Conservation (phyloP, 805 yeast genomes). For the Hanseniaspora jakobsenii region DNA sequence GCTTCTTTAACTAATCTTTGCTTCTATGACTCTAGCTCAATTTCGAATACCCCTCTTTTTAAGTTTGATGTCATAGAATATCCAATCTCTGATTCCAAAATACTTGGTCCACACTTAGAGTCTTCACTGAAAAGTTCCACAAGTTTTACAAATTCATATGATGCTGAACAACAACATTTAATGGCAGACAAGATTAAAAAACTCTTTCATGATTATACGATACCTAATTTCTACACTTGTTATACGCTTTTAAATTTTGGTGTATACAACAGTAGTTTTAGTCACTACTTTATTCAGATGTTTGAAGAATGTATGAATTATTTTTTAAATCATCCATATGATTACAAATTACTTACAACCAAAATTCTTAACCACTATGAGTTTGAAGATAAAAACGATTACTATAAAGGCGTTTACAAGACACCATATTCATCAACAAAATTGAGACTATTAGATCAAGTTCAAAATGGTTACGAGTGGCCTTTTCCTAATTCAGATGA, state of each 20-base stretch:
- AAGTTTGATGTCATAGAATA: no score
- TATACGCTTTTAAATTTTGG: conserved; percentile 4
- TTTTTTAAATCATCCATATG: not conserved
- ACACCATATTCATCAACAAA: conserved; percentile 6
- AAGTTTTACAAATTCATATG: no score
- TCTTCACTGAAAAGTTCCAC: no score
- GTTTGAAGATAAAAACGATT: not conserved
- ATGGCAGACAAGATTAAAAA: no score
- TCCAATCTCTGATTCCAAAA: no score
- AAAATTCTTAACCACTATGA: not conserved
- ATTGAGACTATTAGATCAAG: conserved; percentile 6
- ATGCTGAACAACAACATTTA: no score
- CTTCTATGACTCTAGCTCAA: no score
- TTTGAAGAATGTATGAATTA: not conserved
- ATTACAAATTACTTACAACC: not conserved
- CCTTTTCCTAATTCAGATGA: conserved; percentile 6
- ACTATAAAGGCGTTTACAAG: not conserved
- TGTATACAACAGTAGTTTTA: conserved; percentile 1
- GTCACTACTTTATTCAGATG: not conserved
- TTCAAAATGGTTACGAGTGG: not conserved
- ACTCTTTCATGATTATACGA: no score
- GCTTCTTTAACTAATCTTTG: no score
- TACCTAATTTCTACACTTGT: no score
- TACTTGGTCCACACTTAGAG: no score
- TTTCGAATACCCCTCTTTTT: no score